Percentiles rank a stretch among this genome's conserved stretches.
Evolutionary conservation across 1,284 basidiomycete genomes (phyloP).

Genomic region (Naganishia sp.): DNA sequence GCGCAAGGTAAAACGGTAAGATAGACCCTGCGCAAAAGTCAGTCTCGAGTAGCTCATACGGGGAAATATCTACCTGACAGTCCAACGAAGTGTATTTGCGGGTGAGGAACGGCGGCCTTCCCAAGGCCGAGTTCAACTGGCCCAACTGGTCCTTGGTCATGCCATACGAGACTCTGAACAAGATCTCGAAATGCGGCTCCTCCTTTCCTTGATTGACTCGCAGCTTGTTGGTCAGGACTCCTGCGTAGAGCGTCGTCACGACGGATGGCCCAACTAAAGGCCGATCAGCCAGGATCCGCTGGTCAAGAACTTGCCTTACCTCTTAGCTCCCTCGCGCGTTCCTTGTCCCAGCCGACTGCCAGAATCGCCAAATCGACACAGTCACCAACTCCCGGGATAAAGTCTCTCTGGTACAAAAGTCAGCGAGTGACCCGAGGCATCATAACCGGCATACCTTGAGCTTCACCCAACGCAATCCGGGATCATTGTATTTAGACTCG

Average conservation of each 20-base stretch:
- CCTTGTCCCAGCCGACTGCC: conserved; percentile 74
- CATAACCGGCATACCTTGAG: conserved; percentile 54
- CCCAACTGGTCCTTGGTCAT: conserved; percentile 66
- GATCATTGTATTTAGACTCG: conserved; percentile 66
- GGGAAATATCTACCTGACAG: not conserved
- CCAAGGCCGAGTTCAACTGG: conserved; percentile 67
- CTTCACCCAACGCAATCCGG: conserved; percentile 71
- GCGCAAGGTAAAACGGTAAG: conserved; percentile 62
- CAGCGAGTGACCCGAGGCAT: not conserved
- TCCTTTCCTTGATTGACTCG: conserved; percentile 35
- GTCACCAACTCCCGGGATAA: conserved; percentile 80
- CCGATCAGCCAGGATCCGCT: not conserved
- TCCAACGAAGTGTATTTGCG: not conserved
- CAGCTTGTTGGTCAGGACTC: conserved; percentile 46
- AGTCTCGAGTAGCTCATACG: not conserved
- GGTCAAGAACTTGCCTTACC: conserved; percentile 56
- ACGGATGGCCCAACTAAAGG: conserved; percentile 66
- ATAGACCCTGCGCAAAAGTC: conserved; percentile 50
- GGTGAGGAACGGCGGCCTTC: conserved; percentile 35
- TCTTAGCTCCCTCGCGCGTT: conserved; percentile 70
- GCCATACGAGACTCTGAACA: conserved; percentile 75
- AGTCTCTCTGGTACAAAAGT: conserved; percentile 67
- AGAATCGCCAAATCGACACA: conserved; percentile 72
- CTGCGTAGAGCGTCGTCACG: conserved; percentile 78
- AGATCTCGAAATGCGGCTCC: conserved; percentile 65